Evolutionary conservation across 805 yeast species (phyloP).

Genomic region (Metschnikowia rubicola): DNA sequence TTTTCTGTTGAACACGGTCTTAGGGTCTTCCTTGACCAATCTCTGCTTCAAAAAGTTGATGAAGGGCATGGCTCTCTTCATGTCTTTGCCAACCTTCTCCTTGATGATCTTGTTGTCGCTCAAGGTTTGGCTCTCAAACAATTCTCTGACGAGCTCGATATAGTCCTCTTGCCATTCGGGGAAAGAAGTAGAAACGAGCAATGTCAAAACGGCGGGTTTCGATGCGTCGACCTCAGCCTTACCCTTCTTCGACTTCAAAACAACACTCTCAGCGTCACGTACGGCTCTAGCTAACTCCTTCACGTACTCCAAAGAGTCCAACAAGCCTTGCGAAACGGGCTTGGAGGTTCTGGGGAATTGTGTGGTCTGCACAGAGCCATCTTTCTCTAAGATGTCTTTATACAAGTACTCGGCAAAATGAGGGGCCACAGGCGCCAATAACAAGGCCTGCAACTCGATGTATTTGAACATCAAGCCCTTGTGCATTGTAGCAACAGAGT

Average conservation of each 20-base stretch:
- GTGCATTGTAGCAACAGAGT: conserved; percentile 70
- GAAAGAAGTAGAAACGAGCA: conserved; percentile 76
- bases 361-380: conserved; percentile 67
- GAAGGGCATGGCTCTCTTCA: conserved; percentile 98
- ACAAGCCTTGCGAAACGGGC: conserved; percentile 57
- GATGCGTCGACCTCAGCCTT: conserved; percentile 71
- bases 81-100: conserved; percentile 74
- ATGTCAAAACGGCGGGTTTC: conserved; percentile 67
- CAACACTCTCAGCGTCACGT: conserved; percentile 89
- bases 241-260: conserved; percentile 79
- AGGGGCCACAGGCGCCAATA: conserved; percentile 91
- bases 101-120: conserved; percentile 63
- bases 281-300: conserved; percentile 75
- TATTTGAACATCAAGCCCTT: conserved; percentile 74
- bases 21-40: conserved; percentile 64
- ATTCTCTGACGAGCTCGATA: conserved; percentile 67
- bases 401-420: conserved; percentile 90
- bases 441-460: conserved; percentile 80
- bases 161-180: conserved; percentile 65
- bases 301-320: conserved; percentile 74
- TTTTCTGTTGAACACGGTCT: conserved; percentile 84
- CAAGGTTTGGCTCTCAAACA: conserved; percentile 61
- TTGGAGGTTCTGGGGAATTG: conserved; percentile 74
- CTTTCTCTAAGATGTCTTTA: conserved; percentile 72
- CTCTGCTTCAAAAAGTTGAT: conserved; percentile 82